Percentiles rank a stretch among this genome's conserved stretches.
These are phyloP conservation scores for Circinella umbellata DNA, from an alignment of 371 early-diverging fungal species.

Conservation along the genomic window DNA sequence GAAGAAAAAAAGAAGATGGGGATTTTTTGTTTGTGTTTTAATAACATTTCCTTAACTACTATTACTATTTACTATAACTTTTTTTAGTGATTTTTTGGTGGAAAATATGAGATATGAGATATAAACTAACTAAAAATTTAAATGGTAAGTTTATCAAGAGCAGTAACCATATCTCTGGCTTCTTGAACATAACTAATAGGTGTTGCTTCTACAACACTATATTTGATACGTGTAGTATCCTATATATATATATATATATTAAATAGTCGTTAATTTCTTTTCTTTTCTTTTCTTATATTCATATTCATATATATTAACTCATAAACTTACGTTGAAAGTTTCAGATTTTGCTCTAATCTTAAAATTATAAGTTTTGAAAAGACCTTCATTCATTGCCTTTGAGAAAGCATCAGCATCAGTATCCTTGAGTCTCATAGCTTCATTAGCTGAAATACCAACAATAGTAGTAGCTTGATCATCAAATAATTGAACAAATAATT, in stretches of 20 bases:
- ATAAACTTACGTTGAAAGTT: slow-evolving; percentile 71
- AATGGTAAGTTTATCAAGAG: slow-evolving; percentile 42
- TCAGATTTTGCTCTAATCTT: slow-evolving; percentile 84
- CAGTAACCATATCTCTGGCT: slow-evolving; percentile 47
- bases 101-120: neutral
- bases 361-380: slow-evolving; percentile 72
- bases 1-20: too few species aligned
- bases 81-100: too few species aligned
- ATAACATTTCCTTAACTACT: too few species aligned
- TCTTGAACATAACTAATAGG: slow-evolving; percentile 72
- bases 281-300: too few species aligned
- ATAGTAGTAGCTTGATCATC: slow-evolving; percentile 79
- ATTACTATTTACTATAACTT: too few species aligned
- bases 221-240: slow-evolving; percentile 66
- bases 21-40: too few species aligned
- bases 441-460: slow-evolving; percentile 76
- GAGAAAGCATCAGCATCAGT: slow-evolving; percentile 40
- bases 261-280: too few species aligned
- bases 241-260: slow-evolving; percentile 27
- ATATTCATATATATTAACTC: too few species aligned
- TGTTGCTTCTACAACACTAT: slow-evolving; percentile 45
- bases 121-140: neutral
- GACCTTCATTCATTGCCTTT: slow-evolving; percentile 54
- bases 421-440: slow-evolving; percentile 62
- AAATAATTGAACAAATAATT: slow-evolving; percentile 85